Conservation (phyloP, 2,329 filamentous ascomycete species). For the Diaporthe sp. region DNA sequence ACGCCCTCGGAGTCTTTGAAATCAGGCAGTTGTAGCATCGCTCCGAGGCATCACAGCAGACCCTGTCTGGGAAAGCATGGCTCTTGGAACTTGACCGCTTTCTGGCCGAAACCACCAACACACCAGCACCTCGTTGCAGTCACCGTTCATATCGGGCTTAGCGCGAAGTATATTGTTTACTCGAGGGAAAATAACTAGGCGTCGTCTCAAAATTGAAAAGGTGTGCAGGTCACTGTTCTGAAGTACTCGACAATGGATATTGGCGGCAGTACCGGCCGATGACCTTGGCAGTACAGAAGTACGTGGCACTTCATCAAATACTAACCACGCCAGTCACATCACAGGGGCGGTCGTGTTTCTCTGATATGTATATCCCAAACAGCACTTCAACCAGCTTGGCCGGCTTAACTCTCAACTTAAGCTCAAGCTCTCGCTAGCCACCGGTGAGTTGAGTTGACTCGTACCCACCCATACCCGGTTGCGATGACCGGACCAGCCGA, state of each 20-base stretch:
- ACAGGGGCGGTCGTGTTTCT: background rate
- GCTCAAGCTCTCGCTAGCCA: conserved; percentile 22
- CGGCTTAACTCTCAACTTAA: conserved; percentile 1
- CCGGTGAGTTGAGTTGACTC: background rate
- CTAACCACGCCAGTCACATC: background rate
- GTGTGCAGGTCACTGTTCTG: background rate
- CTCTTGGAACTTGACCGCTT: background rate
- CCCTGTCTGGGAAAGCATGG: no score
- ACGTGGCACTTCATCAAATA: background rate
- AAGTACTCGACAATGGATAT: background rate
- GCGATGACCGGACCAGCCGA: background rate
- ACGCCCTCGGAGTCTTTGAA: background rate
- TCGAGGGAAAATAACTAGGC: no score
- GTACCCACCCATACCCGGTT: background rate
- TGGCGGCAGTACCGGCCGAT: background rate
- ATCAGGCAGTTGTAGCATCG: background rate
- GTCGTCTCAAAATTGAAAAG: background rate
- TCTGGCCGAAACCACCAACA: background rate
- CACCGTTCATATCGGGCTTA: background rate
- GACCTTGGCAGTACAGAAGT: background rate
- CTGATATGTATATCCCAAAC: conserved; percentile 2
- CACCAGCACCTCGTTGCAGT: background rate
- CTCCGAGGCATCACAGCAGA: background rate
- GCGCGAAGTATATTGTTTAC: background rate
- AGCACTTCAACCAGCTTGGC: background rate